phyloP scores from a whole-genome alignment of 2,329 filamentous ascomycete species.

The Epichloe sp. region DNA sequence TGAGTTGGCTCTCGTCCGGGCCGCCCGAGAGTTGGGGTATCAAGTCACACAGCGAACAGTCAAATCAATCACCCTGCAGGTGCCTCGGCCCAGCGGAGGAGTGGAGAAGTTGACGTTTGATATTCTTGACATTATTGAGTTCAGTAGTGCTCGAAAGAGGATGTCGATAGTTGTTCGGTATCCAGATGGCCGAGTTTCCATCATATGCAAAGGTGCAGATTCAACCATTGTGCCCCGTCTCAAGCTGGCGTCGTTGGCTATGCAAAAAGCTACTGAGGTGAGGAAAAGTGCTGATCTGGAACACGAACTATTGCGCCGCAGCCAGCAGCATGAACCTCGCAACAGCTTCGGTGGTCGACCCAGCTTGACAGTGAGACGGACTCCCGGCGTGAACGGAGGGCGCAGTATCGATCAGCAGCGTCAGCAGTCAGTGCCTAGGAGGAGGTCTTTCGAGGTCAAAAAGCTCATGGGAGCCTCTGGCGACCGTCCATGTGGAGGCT shows the following conservation, averaged over 20 bases:
- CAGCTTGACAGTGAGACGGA: conserved; percentile 37
- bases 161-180: conserved; percentile 87
- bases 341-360: conserved; percentile 43
- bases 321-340: conserved; percentile 39
- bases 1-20: conserved; percentile 72
- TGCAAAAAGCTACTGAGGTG: conserved; percentile 56
- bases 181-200: conserved; percentile 65
- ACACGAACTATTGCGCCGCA: conserved; percentile 40
- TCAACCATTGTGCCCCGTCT: conserved; percentile 69
- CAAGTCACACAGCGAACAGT: conserved; percentile 62
- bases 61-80: conserved; percentile 46
- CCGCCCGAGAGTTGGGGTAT: conserved; percentile 76
- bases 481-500: conserved; percentile 24
- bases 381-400: conserved; percentile 19
- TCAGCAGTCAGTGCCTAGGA: conserved; percentile 19
- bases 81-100: conserved; percentile 24
- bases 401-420: conserved; percentile 18
- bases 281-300: conserved; percentile 50
- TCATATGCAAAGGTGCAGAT: conserved; percentile 87
- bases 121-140: conserved; percentile 78
- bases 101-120: conserved; percentile 53
- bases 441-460: conserved; percentile 32
- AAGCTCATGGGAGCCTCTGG: conserved; percentile 25
- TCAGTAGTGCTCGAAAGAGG: conserved; percentile 75
- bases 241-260: conserved; percentile 58